Conservation (phyloP, 371 early-diverging fungal species). For the Mucor mucedo region DNA sequence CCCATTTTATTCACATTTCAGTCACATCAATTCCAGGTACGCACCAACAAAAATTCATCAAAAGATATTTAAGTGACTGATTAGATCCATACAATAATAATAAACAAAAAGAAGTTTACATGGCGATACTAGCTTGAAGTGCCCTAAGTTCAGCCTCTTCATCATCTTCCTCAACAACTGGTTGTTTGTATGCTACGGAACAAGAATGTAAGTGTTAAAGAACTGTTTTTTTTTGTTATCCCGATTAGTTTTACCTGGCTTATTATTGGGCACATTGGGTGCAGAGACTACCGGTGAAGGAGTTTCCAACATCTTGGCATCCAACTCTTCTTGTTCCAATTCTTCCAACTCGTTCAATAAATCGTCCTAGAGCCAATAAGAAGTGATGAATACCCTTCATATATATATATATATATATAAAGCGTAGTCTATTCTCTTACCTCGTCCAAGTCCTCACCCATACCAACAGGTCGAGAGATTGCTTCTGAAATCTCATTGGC, state of each 20-base stretch:
- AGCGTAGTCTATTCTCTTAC: constrained; percentile 31
- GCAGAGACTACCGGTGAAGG: constrained; percentile 67
- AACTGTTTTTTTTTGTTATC: too few relatives aligned
- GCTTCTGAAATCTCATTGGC: constrained; percentile 95
- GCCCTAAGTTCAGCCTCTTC: constrained; percentile 89
- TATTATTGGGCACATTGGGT: constrained; percentile 64
- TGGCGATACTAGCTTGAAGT: constrained; percentile 80
- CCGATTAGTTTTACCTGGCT: constrained; percentile 62
- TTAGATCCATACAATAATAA: neutral
- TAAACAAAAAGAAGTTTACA: constrained; percentile 13
- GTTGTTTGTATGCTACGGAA: constrained; percentile 26
- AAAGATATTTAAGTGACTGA: constrained; percentile 1
- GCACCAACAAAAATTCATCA: constrained; percentile 2
- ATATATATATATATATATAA: neutral
- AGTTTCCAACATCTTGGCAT: constrained; percentile 83
- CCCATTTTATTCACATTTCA: neutral
- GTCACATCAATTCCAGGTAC: constrained; percentile 1
- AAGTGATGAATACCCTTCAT: neutral
- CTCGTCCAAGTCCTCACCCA: constrained; percentile 91
- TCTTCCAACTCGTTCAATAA: constrained; percentile 90
- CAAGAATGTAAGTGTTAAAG: too few relatives aligned
- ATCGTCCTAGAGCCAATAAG: constrained; percentile 69
- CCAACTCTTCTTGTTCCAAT: constrained; percentile 93
- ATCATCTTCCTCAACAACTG: constrained; percentile 65
- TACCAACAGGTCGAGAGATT: constrained; percentile 86